These are phyloP conservation scores for Metarhizium sp. DNA, from an alignment of 2,329 filamentous ascomycete genomes.

Conservation along the genomic window DNA sequence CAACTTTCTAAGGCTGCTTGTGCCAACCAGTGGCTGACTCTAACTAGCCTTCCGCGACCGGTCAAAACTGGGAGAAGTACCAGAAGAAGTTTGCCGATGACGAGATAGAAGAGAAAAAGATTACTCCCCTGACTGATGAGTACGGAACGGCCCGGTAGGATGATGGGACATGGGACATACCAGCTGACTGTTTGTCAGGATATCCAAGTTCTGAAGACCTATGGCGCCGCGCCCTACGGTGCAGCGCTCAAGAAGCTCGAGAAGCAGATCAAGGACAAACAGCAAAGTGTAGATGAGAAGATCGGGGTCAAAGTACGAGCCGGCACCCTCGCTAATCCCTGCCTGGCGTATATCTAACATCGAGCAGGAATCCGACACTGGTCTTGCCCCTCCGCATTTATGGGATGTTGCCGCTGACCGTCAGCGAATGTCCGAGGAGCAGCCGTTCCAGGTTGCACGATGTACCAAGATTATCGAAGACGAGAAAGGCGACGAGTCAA, in stretches of 20 bases:
- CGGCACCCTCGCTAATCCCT: neutral
- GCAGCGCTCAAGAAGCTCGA: slow-evolving; percentile 93
- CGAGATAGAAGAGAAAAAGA: slow-evolving; percentile 98
- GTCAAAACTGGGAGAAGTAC: slow-evolving; percentile 97
- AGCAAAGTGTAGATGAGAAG: slow-evolving; percentile 97
- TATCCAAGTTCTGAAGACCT: slow-evolving; percentile 98
- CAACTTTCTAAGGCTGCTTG: slow-evolving; percentile 4
- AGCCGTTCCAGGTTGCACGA: slow-evolving; percentile 90
- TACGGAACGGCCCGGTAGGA: slow-evolving; percentile 42
- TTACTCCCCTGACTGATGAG: slow-evolving; percentile 94
- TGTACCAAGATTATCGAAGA: slow-evolving; percentile 99
- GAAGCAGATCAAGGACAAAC: slow-evolving; percentile 99
- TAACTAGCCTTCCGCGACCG: slow-evolving; percentile 82
- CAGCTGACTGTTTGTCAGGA: slow-evolving; percentile 50
- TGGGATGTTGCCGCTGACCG: slow-evolving; percentile 98
- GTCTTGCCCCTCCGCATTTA: slow-evolving; percentile 92
- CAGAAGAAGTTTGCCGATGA: slow-evolving; percentile 95
- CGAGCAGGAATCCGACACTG: slow-evolving; percentile 89
- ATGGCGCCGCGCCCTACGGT: slow-evolving; percentile 92
- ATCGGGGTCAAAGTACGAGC: slow-evolving; percentile 67
- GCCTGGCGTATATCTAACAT: slow-evolving; percentile 11
- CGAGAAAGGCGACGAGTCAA: slow-evolving; percentile 83
- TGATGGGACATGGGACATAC: neutral
- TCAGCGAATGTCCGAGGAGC: slow-evolving; percentile 97
- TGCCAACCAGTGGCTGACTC: slow-evolving; percentile 13